Evolutionary conservation across 2,329 filamentous ascomycete genomes (phyloP), one percentile per base, ranked within the genome.

Genomic region (Ascochyta fabae): DNA sequence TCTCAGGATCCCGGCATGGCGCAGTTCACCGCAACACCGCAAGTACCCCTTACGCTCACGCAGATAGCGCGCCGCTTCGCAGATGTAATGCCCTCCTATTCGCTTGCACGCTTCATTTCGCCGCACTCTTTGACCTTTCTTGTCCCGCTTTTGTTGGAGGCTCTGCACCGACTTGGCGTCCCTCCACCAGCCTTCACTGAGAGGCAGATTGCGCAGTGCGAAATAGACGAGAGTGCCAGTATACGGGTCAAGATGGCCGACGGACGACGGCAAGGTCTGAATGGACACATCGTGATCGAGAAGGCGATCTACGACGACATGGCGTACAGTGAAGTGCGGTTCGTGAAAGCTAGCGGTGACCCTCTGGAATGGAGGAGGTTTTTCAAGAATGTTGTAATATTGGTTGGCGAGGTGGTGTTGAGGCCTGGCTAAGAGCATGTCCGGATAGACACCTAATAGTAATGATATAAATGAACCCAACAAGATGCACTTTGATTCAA

Each of bases 311-410:
- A 88, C 61, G 84, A 79, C 1, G 79, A 78, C 16, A 88, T 90
- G 58, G 76, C 94, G 29, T 83, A 93, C 23, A 69, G 66, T 55
- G 93, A 97, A 74, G 90, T 97, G 26, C 84, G 92, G 47, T 98
- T 99, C 72, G 85, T 96, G 63, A 99, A 99, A 79, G 84, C 91
- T 49, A 97, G 96, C 79, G 95, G 95, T 6, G 95, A 99, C 79
- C 95, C 95, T 5, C 78, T 99, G 45, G 94, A 98, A 79, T 99
- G 96, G 95, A 86, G 95, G 58, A 83, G 95, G 31, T 92, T 99
- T 73, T 99, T 99, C 82, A 99, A 99, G 79, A 93, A 92, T 75
- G 85, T 97, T n/a, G 91, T 91, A 27, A 82, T 96, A 60, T 81
- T 94, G 57, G 96, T 93, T 78, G 91, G 91, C 71, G 92, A 96